These are phyloP conservation scores for Arctostaphylos glauca DNA, from an alignment of 148 eudicot species.

Conservation along the genomic window DNA sequence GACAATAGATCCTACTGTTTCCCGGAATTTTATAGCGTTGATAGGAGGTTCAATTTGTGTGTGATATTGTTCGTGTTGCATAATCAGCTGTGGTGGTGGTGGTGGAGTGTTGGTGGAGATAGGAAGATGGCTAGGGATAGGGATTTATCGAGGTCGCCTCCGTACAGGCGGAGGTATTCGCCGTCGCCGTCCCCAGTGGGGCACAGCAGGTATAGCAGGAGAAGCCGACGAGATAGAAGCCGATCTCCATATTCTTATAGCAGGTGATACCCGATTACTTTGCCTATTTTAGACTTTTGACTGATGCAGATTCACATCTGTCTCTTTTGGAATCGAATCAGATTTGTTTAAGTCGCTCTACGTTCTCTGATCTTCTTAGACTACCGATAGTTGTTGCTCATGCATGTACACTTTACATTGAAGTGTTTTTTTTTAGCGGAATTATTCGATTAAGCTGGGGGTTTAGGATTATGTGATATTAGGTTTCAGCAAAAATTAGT, in stretches of 20 bases:
- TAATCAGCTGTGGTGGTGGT: conserved; percentile 9
- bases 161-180: conserved; percentile 43
- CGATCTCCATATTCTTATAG: conserved; percentile 69
- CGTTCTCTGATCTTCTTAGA: not conserved
- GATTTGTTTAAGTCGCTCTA: not conserved
- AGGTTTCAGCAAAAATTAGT: not conserved
- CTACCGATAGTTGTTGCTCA: not conserved
- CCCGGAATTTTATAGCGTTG: not conserved
- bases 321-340: not conserved
- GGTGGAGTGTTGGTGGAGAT: conserved; percentile 6
- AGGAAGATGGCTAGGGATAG: conserved; percentile 63
- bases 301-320: not conserved
- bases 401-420: not conserved
- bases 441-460: not conserved
- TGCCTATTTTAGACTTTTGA: not conserved
- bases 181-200: conserved; percentile 59
- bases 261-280: conserved; percentile 56
- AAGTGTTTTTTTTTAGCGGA: not conserved
- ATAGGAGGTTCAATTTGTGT: not conserved
- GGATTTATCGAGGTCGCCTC: conserved; percentile 68
- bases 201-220: conserved; percentile 45
- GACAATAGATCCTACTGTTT: not conserved
- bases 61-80: conserved; percentile 3
- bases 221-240: conserved; percentile 70
- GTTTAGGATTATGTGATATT: not conserved